Base-by-base conservation (phyloP, 2,329 filamentous ascomycete species). In the Gaeumannomyces tritici region DNA sequence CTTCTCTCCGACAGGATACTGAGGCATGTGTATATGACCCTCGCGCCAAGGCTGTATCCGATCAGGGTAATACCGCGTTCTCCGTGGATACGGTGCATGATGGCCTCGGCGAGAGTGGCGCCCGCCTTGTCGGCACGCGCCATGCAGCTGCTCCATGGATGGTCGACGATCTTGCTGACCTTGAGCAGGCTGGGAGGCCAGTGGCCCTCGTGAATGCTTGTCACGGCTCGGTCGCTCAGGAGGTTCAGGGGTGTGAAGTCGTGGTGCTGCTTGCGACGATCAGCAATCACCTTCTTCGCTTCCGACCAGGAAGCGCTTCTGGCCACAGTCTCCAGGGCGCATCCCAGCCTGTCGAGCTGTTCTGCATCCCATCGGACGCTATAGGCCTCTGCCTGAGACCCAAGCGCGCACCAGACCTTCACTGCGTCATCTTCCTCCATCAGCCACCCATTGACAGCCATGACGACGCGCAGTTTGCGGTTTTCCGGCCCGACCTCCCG, bases 391-490 rank as follows among this genome's bases (percentile, higher is more conserved):
- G 85, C 85, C 66, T 89, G 80, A 31, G 81, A 77, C 2, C 89
- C 89, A 33, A 98, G 76, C 31, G 88, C 86, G 58, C 83, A 82
- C 95, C 95, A 99, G 0, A 90, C 89, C 29, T 84, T 81, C 24
- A 87, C 77, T n/a, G 91, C 84, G 63, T 95, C 88, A 55, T 89
- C 83, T 59, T 87, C 83, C 47, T 87, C 81, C 0, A 83, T 88
- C 12, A 95, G 75, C 88, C 92, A 96, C 13, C 95, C 95, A 59
- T 86, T 89, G 61, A 96, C 83, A 27, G 88, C 89, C 66, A 98
- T 87, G 0, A 89, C 89, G n/a, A 97, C 83, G 33, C 93, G 86
- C 61, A 98, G 78, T 55, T 89, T 83, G 64, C 89, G 84, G 66
- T 87, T 80, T 33, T 84, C 78, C 5, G 86, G 72, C 62, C 80